Evolutionary conservation across 371 early-diverging fungal genomes (phyloP).

Genomic region (Batkoa obscura): DNA sequence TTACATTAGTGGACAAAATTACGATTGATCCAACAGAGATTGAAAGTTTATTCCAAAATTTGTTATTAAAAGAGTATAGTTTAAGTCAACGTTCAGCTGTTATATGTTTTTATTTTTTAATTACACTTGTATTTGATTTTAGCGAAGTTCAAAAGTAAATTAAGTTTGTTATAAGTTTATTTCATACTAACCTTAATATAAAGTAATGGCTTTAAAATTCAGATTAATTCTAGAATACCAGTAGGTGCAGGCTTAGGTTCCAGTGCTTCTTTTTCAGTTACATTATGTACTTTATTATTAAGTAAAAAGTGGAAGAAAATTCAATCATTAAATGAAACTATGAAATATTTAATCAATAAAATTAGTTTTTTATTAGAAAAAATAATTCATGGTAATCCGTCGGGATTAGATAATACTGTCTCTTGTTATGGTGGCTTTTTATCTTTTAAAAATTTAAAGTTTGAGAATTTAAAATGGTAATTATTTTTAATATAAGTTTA

Average conservation of each 20-base stretch:
- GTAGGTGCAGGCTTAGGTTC: conserved; percentile 94
- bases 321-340: conserved; percentile 1
- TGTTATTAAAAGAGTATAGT: no score
- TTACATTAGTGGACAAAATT: no score
- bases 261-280: conserved; percentile 79
- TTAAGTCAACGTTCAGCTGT: no score
- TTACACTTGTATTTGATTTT: no score
- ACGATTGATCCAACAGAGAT: no score
- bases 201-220: conserved; percentile 27
- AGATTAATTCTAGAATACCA: conserved; percentile 58
- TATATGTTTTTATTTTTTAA: no score
- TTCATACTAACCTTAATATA: neutral
- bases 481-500: neutral
- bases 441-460: conserved; percentile 12
- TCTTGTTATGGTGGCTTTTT: conserved; percentile 49
- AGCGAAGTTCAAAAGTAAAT: no score
- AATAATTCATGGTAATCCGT: conserved; percentile 88
- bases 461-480: neutral
- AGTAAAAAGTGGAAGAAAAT: no score
- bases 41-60: no score
- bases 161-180: no score
- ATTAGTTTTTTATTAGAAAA: conserved; percentile 84
- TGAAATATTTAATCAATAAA: conserved; percentile 38
- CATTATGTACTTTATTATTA: conserved; percentile 55
- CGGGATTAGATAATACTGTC: conserved; percentile 86